Conservation (phyloP, 2,329 filamentous ascomycete genomes). For the Monilinia laxa region DNA sequence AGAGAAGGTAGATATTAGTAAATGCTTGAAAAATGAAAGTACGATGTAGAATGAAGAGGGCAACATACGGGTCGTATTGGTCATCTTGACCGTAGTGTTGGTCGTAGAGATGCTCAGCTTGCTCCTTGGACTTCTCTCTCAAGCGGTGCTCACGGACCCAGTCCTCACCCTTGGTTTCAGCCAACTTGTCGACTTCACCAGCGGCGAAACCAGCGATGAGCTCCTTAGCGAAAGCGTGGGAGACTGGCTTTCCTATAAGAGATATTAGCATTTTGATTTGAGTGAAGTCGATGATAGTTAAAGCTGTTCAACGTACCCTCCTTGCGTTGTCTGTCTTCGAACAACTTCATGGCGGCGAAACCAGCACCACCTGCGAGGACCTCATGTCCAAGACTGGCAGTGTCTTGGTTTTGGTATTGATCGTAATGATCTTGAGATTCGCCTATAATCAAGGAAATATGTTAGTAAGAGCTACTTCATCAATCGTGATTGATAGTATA, state of each 20-base stretch:
- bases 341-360: constrained; percentile 78
- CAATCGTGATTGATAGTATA: not conserved
- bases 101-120: constrained; percentile 61
- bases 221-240: constrained; percentile 77
- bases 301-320: constrained; percentile 52
- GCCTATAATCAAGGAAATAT: constrained; percentile 37
- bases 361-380: constrained; percentile 71
- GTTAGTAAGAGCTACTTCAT: constrained; percentile 8
- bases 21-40: not conserved
- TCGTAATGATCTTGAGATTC: constrained; percentile 47
- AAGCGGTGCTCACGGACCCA: constrained; percentile 46
- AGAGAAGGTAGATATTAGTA: constrained; percentile 6
- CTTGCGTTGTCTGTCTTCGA: constrained; percentile 70
- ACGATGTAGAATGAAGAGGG: too few species aligned
- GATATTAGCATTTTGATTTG: not conserved
- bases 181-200: constrained; percentile 73
- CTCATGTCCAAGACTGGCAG: constrained; percentile 70
- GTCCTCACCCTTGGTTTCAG: constrained; percentile 68
- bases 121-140: constrained; percentile 56
- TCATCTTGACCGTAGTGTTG: constrained; percentile 57
- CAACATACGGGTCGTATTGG: constrained; percentile 56
- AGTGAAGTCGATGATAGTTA: not conserved
- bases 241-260: constrained; percentile 62
- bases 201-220: constrained; percentile 69
- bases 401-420: constrained; percentile 47